Base-by-base conservation (phyloP, 495 filamentous ascomycete species). In the Talaromyces ruber region DNA sequence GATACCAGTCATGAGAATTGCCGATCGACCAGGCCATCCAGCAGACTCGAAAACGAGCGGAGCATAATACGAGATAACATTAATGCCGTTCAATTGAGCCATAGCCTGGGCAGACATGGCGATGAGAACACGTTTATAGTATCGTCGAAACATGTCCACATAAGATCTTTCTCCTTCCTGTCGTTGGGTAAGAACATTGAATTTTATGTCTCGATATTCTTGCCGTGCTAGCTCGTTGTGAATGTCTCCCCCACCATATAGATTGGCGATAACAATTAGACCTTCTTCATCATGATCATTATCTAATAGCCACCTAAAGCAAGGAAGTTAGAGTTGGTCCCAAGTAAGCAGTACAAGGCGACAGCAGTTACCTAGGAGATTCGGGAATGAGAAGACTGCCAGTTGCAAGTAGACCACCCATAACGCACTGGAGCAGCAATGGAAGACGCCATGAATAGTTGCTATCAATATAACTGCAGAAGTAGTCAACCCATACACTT, bases 61-160 rank as follows among this genome's bases (percentile, higher is more conserved):
- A 0, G 95, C 93, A 66, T 98, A 98, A 77, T 98, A 98, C 18
- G 94, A 98, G 60, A 98, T 98, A 65, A 98, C 95, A 76, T 98
- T 98, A 74, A 98, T 98, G 52, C 94, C 94, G 75, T 98, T 98
- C 24, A 98, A 82, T 72, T 98, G 94, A 18, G 94, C 95, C 59
- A 98, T 82, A 1, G 89, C 90, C 69, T 98, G 94, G 5, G 94
- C 94, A 7, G 94, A 98, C 95, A 98, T 98, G 72, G 94, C 94
- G 74, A 98, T 98, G 69, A 98, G 88, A 64, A 98, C 92, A 39
- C 94, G 91, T 64, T 87, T 93, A 67, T 81, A 81, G 76, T 98
- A 98, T 45, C 94, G 86, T 60, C 79, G 86, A 80, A 97, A 98
- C 94, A 98, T 98, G 65, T 98, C 95, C 9, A 72, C 65, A 70